A percentile compares a stretch with the other conserved stretches of the same genome.
phyloP scores from a whole-genome alignment of 164 flowering plant species.

The Magnolia officinalis region DNA sequence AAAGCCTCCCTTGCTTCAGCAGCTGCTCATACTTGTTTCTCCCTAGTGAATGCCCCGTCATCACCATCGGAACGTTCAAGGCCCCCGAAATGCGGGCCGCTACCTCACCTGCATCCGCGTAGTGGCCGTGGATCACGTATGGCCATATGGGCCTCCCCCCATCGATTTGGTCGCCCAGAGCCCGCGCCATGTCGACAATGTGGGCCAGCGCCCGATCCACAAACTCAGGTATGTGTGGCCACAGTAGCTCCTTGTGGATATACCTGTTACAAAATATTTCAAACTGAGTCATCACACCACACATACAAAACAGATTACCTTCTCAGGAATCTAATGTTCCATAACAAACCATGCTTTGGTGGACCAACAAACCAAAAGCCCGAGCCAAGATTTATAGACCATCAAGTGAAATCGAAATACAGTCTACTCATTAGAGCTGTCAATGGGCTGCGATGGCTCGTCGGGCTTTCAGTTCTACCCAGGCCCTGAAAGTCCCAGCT shows the following conservation, averaged over 20 bases:
- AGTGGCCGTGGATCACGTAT: conserved; percentile 81
- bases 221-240: conserved; percentile 82
- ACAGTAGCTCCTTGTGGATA: conserved; percentile 69
- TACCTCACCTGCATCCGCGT: conserved; percentile 82
- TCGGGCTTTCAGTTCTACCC: too few relatives aligned
- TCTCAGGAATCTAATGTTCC: not conserved
- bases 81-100: conserved; percentile 71
- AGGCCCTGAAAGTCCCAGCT: not conserved
- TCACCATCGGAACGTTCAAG: conserved; percentile 77
- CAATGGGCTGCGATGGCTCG: too few relatives aligned
- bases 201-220: conserved; percentile 70
- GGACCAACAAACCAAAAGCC: not conserved
- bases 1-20: conserved; percentile 69
- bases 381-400: not conserved
- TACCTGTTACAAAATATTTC: conserved; percentile 32
- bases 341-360: too few relatives aligned
- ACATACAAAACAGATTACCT: not conserved
- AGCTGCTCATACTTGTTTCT: conserved; percentile 84
- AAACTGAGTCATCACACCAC: not conserved
- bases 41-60: conserved; percentile 81
- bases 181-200: conserved; percentile 68
- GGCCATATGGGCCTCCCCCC: conserved; percentile 74
- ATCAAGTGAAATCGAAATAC: too few relatives aligned
- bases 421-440: too few relatives aligned
- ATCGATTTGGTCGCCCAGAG: conserved; percentile 54